Conservation (phyloP, 2,329 filamentous ascomycete species). For the Calcarisporium arbuscula region DNA sequence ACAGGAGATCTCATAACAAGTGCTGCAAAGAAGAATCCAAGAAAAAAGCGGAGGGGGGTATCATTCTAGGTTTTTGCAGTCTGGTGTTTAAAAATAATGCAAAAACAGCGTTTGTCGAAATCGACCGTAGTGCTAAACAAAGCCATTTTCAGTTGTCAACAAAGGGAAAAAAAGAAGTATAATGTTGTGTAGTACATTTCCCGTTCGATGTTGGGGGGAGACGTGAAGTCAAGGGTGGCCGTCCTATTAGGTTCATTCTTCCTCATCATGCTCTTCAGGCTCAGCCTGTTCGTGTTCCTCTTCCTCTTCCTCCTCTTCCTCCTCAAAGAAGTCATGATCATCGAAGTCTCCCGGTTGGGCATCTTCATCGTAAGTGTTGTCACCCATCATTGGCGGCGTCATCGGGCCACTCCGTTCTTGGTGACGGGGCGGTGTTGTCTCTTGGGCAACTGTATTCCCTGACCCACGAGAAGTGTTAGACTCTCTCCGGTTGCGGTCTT, state of each 20-base stretch:
- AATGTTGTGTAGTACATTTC: too few species aligned
- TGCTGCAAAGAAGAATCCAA: constrained; percentile 12
- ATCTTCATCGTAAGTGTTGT: constrained; percentile 53
- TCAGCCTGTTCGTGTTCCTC: too few species aligned
- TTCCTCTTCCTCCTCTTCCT: too few species aligned
- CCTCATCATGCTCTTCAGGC: constrained; percentile 13
- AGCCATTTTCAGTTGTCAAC: too few species aligned
- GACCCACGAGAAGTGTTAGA: constrained; percentile 28
- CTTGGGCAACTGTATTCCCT: constrained; percentile 32
- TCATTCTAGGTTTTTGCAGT: constrained; percentile 32
- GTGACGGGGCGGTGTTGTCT: constrained; percentile 37
- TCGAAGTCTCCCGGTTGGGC: constrained; percentile 54
- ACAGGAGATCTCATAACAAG: too few species aligned
- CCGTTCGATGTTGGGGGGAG: too few species aligned
- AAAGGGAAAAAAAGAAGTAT: too few species aligned
- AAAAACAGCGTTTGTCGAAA: too few species aligned
- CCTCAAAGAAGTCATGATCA: constrained; percentile 53
- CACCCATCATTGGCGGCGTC: constrained; percentile 60
- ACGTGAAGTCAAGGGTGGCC: too few species aligned
- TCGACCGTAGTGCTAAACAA: too few species aligned
- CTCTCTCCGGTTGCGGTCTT: constrained; percentile 18
- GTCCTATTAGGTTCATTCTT: too few species aligned
- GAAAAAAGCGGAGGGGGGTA: constrained; percentile 33
- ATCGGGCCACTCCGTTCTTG: constrained; percentile 36
- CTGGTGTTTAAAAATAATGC: too few species aligned